phyloP scores from a whole-genome alignment of 345 rosid genomes.

The Jatropha curcas region DNA sequence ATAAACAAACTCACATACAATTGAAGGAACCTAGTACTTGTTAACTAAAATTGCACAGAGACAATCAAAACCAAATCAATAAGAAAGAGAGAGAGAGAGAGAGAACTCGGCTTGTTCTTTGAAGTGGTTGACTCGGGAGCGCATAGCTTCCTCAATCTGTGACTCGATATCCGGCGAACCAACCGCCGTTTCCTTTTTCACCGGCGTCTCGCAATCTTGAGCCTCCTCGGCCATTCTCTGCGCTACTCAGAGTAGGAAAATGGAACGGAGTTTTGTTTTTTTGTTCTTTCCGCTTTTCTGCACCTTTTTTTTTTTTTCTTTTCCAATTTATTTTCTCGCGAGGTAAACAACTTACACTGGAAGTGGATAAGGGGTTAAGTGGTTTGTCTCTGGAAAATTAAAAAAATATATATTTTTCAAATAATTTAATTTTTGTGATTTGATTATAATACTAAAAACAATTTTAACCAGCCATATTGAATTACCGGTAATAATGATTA shows the following conservation, averaged over 20 bases:
- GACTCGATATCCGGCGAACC: slow-evolving; percentile 42
- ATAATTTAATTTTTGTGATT: no score
- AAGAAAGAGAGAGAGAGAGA: slow-evolving; percentile 16
- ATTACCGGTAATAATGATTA: no score
- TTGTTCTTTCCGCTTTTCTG: no score
- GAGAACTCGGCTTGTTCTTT: slow-evolving; percentile 66
- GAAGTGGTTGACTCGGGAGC: slow-evolving; percentile 65
- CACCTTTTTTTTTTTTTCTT: no score
- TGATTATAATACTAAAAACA: no score
- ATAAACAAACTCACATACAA: background rate
- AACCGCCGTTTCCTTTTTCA: slow-evolving; percentile 17
- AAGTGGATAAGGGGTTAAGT: background rate
- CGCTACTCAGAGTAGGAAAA: background rate
- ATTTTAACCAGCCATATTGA: no score
- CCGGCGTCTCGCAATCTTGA: slow-evolving; percentile 19
- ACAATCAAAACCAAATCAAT: background rate
- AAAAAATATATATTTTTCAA: no score
- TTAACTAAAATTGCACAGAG: background rate
- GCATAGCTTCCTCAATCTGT: slow-evolving; percentile 65
- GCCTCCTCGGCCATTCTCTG: slow-evolving; percentile 39
- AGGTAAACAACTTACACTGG: background rate
- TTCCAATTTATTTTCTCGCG: background rate
- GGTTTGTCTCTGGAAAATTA: no score
- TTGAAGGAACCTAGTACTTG: background rate
- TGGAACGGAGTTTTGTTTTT: background rate